Percentiles rank a stretch among this genome's conserved stretches.
These are phyloP conservation scores for Psilocybe cubensis DNA, from an alignment of 768 basidiomycete species.

Conservation along the genomic window DNA sequence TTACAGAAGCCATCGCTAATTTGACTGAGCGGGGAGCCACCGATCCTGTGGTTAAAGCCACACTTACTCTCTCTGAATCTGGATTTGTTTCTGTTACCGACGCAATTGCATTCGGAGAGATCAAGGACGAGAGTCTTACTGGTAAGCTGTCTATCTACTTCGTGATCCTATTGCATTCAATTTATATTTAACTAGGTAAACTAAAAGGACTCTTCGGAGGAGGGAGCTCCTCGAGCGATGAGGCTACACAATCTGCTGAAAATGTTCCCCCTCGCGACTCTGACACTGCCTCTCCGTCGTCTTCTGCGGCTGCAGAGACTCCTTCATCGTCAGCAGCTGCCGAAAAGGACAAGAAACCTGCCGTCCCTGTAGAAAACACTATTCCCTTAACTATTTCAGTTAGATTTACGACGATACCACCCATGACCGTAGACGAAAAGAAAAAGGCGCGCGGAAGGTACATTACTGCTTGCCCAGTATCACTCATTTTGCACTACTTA, in stretches of 20 bases:
- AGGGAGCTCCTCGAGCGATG: conserved; percentile 46
- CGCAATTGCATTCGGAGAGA: conserved; percentile 78
- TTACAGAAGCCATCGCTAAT: conserved; percentile 78
- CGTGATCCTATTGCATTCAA: neutral
- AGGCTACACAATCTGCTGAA: conserved; percentile 44
- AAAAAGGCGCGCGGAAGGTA: conserved; percentile 73
- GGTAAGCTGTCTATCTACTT: conserved; percentile 44
- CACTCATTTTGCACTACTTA: conserved; percentile 1
- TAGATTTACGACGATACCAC: conserved; percentile 67
- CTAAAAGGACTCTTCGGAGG: conserved; percentile 87
- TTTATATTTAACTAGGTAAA: conserved; percentile 55
- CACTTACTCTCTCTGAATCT: conserved; percentile 81
- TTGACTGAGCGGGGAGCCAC: conserved; percentile 80
- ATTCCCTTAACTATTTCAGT: conserved; percentile 68
- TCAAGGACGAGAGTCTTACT: conserved; percentile 78
- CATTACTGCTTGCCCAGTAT: conserved; percentile 19
- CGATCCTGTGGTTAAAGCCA: conserved; percentile 88
- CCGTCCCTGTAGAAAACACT: conserved; percentile 57
- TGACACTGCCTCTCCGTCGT: conserved; percentile 20
- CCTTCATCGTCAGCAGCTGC: conserved; percentile 32
- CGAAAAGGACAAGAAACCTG: conserved; percentile 43
- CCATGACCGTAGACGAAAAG: conserved; percentile 82
- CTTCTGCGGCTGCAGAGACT: conserved; percentile 30
- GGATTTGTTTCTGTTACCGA: conserved; percentile 84
- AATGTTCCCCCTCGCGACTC: conserved; percentile 48